These are phyloP conservation scores for Sporothrix globosa DNA, from an alignment of 2,329 filamentous ascomycete genomes.

Conservation along the genomic window DNA sequence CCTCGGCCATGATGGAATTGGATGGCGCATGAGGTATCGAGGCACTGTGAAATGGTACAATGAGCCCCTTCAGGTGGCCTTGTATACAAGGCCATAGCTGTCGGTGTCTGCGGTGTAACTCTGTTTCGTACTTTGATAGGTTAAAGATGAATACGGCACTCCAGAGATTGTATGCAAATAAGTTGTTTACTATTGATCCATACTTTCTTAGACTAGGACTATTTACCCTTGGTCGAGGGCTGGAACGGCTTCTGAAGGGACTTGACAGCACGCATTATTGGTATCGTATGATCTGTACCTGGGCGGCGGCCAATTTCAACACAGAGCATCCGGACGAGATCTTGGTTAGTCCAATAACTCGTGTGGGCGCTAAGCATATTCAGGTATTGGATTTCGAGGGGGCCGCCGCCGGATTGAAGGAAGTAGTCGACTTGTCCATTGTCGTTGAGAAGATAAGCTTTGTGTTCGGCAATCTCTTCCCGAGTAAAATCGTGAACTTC, in stretches of 20 bases:
- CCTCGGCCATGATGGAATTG: slow-evolving; percentile 50
- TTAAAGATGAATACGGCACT: not conserved
- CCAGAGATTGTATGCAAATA: not conserved
- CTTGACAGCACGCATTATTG: slow-evolving; percentile 63
- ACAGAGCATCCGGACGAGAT: slow-evolving; percentile 89
- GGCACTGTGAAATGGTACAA: not conserved
- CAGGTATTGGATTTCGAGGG: slow-evolving; percentile 91
- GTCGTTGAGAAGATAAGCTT: slow-evolving; percentile 86
- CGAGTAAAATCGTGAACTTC: slow-evolving; percentile 94
- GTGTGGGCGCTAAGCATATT: slow-evolving; percentile 97
- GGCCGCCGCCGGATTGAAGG: slow-evolving; percentile 78
- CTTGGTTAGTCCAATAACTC: slow-evolving; percentile 85
- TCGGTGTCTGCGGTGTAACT: too few relatives aligned
- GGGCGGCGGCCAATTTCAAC: slow-evolving; percentile 78
- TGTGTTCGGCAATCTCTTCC: slow-evolving; percentile 88
- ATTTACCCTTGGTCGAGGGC: not conserved
- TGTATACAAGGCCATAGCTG: too few relatives aligned
- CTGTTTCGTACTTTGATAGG: too few relatives aligned
- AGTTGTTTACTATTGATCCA: not conserved
- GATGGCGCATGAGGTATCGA: slow-evolving; percentile 31
- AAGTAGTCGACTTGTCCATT: slow-evolving; percentile 96
- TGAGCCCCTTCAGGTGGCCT: too few relatives aligned
- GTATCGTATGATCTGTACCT: slow-evolving; percentile 64
- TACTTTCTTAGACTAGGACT: not conserved
- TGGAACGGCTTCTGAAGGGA: slow-evolving; percentile 46